These are phyloP conservation scores for Hyphodiscus sp. DNA, from an alignment of 2,329 filamentous ascomycete genomes.

Conservation along the genomic window DNA sequence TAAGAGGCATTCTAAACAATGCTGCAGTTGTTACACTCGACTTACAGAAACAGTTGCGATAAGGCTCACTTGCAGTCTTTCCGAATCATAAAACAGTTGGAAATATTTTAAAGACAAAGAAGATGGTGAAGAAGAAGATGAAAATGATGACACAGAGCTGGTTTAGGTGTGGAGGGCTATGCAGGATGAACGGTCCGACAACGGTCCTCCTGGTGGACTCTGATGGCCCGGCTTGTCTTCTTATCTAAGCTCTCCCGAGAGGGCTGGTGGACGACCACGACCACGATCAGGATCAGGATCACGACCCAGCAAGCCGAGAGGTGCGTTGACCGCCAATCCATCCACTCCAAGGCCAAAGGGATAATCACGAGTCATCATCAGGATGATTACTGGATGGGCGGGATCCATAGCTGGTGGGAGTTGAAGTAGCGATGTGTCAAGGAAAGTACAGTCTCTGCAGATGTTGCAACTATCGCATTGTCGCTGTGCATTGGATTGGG, in stretches of 20 bases:
- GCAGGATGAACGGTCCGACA: conserved; percentile 4
- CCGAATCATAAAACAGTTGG: neutral
- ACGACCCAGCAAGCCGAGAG: too few species aligned
- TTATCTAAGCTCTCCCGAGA: conserved; percentile 7
- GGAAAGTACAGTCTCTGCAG: neutral
- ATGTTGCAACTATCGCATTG: neutral
- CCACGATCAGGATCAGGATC: too few species aligned
- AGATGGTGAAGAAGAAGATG: conserved; percentile 2
- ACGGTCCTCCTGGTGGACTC: too few species aligned
- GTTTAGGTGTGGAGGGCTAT: conserved; percentile 8
- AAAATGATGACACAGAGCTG: conserved; percentile 10
- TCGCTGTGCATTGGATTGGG: neutral
- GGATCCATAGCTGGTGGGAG: neutral
- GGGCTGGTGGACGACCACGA: too few species aligned
- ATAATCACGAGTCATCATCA: neutral
- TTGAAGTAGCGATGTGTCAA: neutral
- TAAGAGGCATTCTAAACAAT: conserved; percentile 5
- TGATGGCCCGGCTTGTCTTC: too few species aligned
- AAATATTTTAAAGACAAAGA: neutral
- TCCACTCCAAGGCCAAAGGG: neutral
- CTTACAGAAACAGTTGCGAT: conserved; percentile 13
- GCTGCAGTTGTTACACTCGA: conserved; percentile 5
- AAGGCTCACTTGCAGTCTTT: conserved; percentile 4
- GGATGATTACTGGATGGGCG: neutral
- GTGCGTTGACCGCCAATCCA: neutral